Base-by-base conservation (phyloP, 495 filamentous ascomycete species). In the Astrocystis sublimbata region DNA sequence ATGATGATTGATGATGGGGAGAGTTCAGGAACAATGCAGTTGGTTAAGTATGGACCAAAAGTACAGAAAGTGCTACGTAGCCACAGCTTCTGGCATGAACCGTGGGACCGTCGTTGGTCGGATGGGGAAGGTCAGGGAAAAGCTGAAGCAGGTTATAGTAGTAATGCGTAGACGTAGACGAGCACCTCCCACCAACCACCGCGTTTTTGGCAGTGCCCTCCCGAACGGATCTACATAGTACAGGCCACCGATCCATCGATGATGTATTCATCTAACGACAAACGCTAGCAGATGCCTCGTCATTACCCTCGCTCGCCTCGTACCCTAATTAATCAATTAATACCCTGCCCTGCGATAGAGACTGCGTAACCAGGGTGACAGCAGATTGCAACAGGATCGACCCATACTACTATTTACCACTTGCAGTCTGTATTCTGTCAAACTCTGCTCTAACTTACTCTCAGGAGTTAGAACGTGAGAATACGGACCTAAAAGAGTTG, bases 171-270 rank as follows among this genome's bases (percentile, higher is more conserved):
- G 46, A 15, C n/a, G n/a, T n/a, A n/a, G n/a, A n/a, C n/a, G 17
- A 52, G 17, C 30, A 36, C 21, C 17, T 33, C 49, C 21, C 17
- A 19, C 49, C 28, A 52, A 36, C 49, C 49, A 52, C 31, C 49
- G 19, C n/a, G n/a, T 52, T 52, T 52, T 21, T 17, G 12, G 13
- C 21, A 13, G 21, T 6, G 24, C 8, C 17, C 13, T n/a, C 13
- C 36, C 1, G 6, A 7, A 42, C n/a, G 6, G 17, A 42, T 1
- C n/a, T 19, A 42, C 40, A 21, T 45, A 23, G 8, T 13, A 45
- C 42, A 45, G 42, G 42, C 21, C 21, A 65, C 68, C 64, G 54
- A 47, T 35, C 57, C 50, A 60, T 26, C 23, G 26, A 56, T 57
- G 53, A 42, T 36, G 36, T 24, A 53, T 23, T 12, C 13, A 40